Evolutionary conservation across 2,329 filamentous ascomycete species (phyloP), one percentile per base, ranked within the genome.

Genomic region (Byssothecium circinans): DNA sequence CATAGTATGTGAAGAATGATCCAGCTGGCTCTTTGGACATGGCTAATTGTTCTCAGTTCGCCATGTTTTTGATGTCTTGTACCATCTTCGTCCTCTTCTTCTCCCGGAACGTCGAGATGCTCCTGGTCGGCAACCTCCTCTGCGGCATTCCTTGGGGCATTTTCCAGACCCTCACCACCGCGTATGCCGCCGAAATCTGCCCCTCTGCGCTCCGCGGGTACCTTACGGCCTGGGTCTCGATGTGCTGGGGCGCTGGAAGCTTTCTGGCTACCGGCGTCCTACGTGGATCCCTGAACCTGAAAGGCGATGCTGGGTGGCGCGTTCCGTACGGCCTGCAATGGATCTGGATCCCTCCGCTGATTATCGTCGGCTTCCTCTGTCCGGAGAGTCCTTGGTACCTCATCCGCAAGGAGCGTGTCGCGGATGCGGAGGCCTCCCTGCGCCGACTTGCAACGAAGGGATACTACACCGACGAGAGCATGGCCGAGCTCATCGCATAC

Each of bases 311-410:
- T 82, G 80, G 82, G 0, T 87, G 85, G 64, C 78, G 83, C 27
- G 84, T 87, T 25, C 67, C 67, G 0, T 89, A 86, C 56, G 85
- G 80, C 0, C 72, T 89, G 18, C 86, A 89, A 69, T 89, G 86
- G 86, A 84, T 89, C 68, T 89, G 85, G 85, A 85, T 85, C 0
- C 56, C 85, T 7, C 84, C 85, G 2, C 77, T 89, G 15, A 78
- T 83, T 38, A 67, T 87, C 43, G 84, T 81, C 45, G 82, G 88
- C 52, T 79, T 73, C 53, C 82, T 87, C 49, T 85, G 85, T 0
- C 86, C 85, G 8, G 84, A 88, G 62, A 83, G 79, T 14, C 85
- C 85, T 1, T 88, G 85, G 85, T 88, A 85, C 85, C 78, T 88
- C 23, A 82, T 89, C 34, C 82, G 86, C 23, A 79, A 76, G 55